phyloP scores from a whole-genome alignment of 2,329 filamentous ascomycete species.

The Chalara sp. region DNA sequence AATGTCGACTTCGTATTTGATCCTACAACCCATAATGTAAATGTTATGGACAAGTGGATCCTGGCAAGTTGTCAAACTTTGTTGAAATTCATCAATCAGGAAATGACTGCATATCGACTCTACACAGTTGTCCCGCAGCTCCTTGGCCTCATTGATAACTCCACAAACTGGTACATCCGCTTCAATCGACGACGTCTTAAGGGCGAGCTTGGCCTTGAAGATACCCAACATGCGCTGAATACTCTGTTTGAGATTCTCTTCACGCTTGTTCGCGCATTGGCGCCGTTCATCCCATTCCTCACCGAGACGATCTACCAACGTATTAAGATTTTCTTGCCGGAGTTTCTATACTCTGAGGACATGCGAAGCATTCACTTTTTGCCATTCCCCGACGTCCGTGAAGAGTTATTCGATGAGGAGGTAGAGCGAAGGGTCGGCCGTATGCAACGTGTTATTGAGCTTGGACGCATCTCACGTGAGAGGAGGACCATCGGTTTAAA shows the following conservation, averaged over 20 bases:
- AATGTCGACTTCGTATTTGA: constrained; percentile 73
- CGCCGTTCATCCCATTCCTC: background rate
- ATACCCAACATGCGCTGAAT: background rate
- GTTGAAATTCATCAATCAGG: constrained; percentile 83
- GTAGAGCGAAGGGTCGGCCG: background rate
- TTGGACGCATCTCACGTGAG: background rate
- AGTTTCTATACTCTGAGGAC: background rate
- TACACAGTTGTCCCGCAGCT: background rate
- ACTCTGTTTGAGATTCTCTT: background rate
- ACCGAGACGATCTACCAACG: background rate
- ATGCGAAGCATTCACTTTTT: background rate
- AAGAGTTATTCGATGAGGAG: background rate
- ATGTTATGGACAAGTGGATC: constrained; percentile 96
- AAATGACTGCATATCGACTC: constrained; percentile 55
- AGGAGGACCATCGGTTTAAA: background rate
- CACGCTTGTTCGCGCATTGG: background rate
- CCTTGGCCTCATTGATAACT: background rate
- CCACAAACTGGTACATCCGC: background rate
- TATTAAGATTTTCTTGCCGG: background rate
- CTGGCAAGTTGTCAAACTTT: constrained; percentile 87
- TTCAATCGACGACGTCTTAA: background rate
- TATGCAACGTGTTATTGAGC: background rate
- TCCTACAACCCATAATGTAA: constrained; percentile 70
- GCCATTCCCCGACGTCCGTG: background rate
- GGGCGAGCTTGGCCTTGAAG: background rate